Evolutionary conservation across 768 basidiomycete genomes (phyloP).

Genomic region (Neoboletus subvelutipes): DNA sequence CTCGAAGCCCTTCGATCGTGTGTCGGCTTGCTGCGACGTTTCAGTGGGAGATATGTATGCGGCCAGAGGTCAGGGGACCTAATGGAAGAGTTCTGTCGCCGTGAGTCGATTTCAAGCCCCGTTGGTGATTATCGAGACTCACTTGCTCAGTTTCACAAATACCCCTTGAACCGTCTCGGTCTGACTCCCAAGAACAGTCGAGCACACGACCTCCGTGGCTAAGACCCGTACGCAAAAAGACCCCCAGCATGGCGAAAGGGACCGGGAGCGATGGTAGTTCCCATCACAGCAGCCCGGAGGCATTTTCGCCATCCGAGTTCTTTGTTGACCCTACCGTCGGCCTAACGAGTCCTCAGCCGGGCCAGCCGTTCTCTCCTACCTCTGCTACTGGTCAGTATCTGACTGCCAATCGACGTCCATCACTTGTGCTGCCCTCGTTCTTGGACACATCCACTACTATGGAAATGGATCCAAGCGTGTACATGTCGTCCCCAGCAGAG

Average conservation of each 20-base stretch:
- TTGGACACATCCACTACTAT: constrained; percentile 33
- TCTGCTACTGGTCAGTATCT: constrained; percentile 25
- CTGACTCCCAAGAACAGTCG: constrained; percentile 48
- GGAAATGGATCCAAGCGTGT: constrained; percentile 52
- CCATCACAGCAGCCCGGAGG: constrained; percentile 59
- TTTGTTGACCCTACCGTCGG: constrained; percentile 46
- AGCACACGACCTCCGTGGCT: constrained; percentile 79
- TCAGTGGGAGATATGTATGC: constrained; percentile 91
- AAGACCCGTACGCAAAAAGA: constrained; percentile 82
- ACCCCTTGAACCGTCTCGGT: constrained; percentile 69
- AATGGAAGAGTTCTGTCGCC: constrained; percentile 92
- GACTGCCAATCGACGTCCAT: constrained; percentile 21
- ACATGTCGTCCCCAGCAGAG: constrained; percentile 54
- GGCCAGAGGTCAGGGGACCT: constrained; percentile 88
- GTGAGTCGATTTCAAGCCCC: constrained; percentile 40
- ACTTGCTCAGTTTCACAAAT: constrained; percentile 69
- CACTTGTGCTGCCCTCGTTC: constrained; percentile 28
- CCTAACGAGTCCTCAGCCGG: constrained; percentile 26
- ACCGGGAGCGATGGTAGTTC: constrained; percentile 45
- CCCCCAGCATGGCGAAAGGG: constrained; percentile 45
- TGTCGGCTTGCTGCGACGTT: constrained; percentile 81
- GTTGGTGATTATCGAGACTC: constrained; percentile 4
- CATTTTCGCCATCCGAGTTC: constrained; percentile 64
- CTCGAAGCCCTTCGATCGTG: constrained; percentile 86
- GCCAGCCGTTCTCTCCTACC: constrained; percentile 23